phyloP scores from a whole-genome alignment of 73 alveolate species.

The Durusdinium trenchii region DNA sequence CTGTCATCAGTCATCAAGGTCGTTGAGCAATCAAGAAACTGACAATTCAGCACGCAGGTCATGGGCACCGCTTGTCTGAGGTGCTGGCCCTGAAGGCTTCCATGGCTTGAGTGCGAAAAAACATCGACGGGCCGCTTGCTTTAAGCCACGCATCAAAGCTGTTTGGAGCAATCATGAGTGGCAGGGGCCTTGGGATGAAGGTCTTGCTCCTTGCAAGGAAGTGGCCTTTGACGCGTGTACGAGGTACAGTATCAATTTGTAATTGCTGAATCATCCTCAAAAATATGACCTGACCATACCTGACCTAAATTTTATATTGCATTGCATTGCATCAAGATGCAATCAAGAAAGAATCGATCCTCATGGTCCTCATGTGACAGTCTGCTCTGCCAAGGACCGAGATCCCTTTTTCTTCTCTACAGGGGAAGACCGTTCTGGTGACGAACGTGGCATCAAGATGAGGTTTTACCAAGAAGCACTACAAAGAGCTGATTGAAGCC shows the following conservation, averaged over 20 bases:
- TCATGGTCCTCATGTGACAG: not conserved
- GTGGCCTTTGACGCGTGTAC: not conserved
- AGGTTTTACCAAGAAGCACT: constrained; percentile 86
- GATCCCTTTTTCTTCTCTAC: constrained; percentile 16
- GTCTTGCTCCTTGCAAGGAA: not conserved
- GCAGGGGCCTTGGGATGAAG: not conserved
- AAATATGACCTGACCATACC: too few relatives aligned
- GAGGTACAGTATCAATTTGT: too few relatives aligned
- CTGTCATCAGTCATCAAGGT: too few relatives aligned
- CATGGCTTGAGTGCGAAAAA: constrained; percentile 55
- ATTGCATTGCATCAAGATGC: too few relatives aligned
- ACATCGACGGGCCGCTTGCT: constrained; percentile 53
- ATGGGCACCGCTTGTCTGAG: not conserved
- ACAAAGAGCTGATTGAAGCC: constrained; percentile 69
- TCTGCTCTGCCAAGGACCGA: constrained; percentile 3
- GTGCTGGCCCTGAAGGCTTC: constrained; percentile 54
- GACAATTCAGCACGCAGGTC: not conserved
- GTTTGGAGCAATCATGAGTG: not conserved
- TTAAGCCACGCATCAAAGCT: not conserved
- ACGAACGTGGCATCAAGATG: constrained; percentile 86
- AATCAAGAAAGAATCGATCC: too few relatives aligned
- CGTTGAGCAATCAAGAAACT: not conserved
- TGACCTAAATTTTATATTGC: too few relatives aligned
- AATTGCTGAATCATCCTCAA: too few relatives aligned
- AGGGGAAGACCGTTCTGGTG: constrained; percentile 58